Evolutionary conservation across 768 basidiomycete genomes (phyloP).

Genomic region (Mycena chlorophos): DNA sequence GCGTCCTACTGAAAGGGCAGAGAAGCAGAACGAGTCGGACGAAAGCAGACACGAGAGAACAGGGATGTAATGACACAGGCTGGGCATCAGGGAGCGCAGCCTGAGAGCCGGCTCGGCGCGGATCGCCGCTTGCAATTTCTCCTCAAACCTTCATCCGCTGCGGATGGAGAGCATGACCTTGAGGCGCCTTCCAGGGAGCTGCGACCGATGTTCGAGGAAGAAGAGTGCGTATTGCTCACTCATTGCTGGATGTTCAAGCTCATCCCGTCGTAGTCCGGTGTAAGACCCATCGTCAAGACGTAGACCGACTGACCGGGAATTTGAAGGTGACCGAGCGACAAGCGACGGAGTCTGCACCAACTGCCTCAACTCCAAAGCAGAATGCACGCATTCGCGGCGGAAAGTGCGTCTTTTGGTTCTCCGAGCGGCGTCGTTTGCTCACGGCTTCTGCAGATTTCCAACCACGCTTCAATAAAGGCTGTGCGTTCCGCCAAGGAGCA

Average conservation of each 20-base stretch:
- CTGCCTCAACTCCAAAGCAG: background rate
- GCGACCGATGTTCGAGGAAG: background rate
- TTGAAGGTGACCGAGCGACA: slow-evolving; percentile 1
- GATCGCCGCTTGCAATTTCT: no score
- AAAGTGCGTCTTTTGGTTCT: background rate
- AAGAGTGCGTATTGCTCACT: background rate
- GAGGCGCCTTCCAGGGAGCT: background rate
- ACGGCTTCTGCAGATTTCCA: background rate
- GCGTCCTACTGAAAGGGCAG: no score
- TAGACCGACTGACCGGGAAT: background rate
- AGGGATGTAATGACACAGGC: no score
- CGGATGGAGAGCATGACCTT: no score
- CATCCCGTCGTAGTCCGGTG: background rate
- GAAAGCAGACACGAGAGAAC: no score
- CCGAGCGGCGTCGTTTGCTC: background rate
- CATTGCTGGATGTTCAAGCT: background rate
- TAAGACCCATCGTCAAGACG: background rate
- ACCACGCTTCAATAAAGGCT: background rate
- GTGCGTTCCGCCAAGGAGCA: background rate
- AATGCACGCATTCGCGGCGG: background rate
- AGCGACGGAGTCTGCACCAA: background rate
- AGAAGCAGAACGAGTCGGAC: no score
- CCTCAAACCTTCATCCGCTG: no score
- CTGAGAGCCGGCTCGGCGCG: no score
- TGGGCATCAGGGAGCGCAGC: no score